phyloP scores from a whole-genome alignment of 1,139 yeast genomes.

The Saccharomyces hybrid region DNA sequence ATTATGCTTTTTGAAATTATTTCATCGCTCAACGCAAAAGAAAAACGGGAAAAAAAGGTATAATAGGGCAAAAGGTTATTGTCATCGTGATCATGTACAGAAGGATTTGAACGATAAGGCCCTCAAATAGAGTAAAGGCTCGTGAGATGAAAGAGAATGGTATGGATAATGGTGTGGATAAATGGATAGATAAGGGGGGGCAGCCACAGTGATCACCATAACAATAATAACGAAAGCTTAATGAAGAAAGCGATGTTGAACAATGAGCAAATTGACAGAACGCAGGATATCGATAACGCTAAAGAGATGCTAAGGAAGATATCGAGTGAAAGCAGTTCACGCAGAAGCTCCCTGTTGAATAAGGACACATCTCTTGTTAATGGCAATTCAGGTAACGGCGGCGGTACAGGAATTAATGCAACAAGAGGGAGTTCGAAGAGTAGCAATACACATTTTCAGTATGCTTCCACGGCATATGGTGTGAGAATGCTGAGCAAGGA shows the following conservation, averaged over 20 bases:
- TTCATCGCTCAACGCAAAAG: not conserved
- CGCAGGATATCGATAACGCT: slow-evolving; percentile 4
- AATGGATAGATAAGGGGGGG: not conserved
- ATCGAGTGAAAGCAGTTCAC: slow-evolving; percentile 5
- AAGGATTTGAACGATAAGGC: not conserved
- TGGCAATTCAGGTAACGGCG: not conserved
- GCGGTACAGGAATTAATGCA: not conserved
- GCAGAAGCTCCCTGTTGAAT: not conserved
- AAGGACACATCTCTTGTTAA: not conserved
- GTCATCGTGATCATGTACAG: not conserved
- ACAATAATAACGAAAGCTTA: not conserved
- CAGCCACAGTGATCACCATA: not conserved
- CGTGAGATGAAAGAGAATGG: not conserved
- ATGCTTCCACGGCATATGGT: slow-evolving; percentile 81
- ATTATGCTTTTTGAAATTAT: not conserved
- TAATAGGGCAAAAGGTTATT: not conserved
- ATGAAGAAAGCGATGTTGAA: not conserved
- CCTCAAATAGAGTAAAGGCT: not conserved
- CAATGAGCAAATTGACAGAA: slow-evolving; percentile 1
- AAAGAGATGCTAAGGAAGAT: slow-evolving; percentile 7
- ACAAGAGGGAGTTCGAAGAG: slow-evolving; percentile 5
- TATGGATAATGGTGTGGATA: not conserved
- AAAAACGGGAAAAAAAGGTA: not conserved
- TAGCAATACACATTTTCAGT: slow-evolving; percentile 55
- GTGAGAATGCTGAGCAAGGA: slow-evolving; percentile 74